Percentiles rank a stretch among this genome's conserved stretches.
Evolutionary conservation across 208 protist genomes (phyloP).

Genomic region (Trypanosoma cruzi): DNA sequence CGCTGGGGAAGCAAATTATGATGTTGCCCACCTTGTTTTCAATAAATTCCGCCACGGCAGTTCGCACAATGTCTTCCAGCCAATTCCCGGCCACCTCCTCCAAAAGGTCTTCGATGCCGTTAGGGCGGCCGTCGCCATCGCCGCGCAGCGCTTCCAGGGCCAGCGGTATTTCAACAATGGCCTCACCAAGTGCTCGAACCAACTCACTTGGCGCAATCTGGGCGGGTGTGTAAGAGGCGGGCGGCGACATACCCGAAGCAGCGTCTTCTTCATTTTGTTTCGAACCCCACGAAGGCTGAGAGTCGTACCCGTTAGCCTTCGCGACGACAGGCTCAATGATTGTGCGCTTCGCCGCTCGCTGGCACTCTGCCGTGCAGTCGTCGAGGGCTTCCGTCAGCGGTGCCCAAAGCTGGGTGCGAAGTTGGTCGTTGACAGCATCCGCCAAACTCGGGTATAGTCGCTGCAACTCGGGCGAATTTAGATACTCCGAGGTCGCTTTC

Average conservation of each 20-base stretch:
- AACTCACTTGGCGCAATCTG: slow-evolving; percentile 48
- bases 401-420: slow-evolving; percentile 45
- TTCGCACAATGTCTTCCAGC: slow-evolving; percentile 65
- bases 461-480: slow-evolving; percentile 33
- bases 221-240: slow-evolving; percentile 30
- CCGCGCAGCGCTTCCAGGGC: slow-evolving; percentile 57
- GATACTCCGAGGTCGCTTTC: slow-evolving; percentile 41
- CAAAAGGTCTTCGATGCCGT: slow-evolving; percentile 45
- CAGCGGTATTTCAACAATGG: slow-evolving; percentile 82
- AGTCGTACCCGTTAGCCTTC: slow-evolving; percentile 38
- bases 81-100: slow-evolving; percentile 61
- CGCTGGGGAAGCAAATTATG: slow-evolving; percentile 36
- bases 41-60: slow-evolving; percentile 55
- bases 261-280: slow-evolving; percentile 1
- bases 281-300: slow-evolving; percentile 41
- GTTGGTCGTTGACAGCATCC: slow-evolving; percentile 18
- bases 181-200: slow-evolving; percentile 74
- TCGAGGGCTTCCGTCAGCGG: slow-evolving; percentile 45
- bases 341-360: slow-evolving; percentile 31
- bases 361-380: slow-evolving; percentile 26
- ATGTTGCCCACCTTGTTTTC: slow-evolving; percentile 52
- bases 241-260: not conserved
- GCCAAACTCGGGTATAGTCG: slow-evolving; percentile 38
- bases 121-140: slow-evolving; percentile 16
- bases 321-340: slow-evolving; percentile 51